Evolutionary conservation across 805 yeast genomes (phyloP), one percentile per base, ranked within the genome.

Genomic region (Isabelozyma pseudorhagii): DNA sequence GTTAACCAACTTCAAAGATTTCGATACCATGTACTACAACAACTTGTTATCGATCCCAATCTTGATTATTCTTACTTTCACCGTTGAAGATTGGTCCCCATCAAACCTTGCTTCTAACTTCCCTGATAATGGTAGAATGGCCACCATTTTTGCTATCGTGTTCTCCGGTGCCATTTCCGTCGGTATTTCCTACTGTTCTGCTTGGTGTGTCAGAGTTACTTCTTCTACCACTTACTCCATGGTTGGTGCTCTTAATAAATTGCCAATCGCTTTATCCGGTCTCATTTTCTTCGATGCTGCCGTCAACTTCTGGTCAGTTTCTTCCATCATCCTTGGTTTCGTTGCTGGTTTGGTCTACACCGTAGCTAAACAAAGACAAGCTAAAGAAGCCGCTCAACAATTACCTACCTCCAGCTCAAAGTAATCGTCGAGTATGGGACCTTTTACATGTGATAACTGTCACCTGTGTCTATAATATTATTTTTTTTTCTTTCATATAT

Each of bases 141-240:
- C 93, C 42, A 81, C 89, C 50, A 79, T 90, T 55, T 71, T 85
- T 42, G 85, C 90, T 60, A 92, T 94, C 97, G 63, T 94, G 54
- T 81, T 93, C 66, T 89, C 97, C 38, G 99, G 99, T 71, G 82
- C 89, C 59, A 86, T 96, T 42, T 87, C 97, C 31, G 96, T 94
- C 47, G 97, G 96, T 76, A 94, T 94, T 68, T 93, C 98, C 42
- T 94, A 94, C 82, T 90, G 97, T 73, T 91, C 98, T 10, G 99
- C 97, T 54, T 94, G 99, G 99, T 94, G 99, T 82, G 96, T 94
- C 57, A 89, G 99, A 77, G 98, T 94, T 56, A 94, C 99, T 42
- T 90, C 97, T 18, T 92, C 98, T 27, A 94, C 99, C 49, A 94
- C 99, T 49, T 94, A 94, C 78, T 90, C 97, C 48, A 94, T 94